Conservation (phyloP, 2,329 filamentous ascomycete genomes). For the Penicillium sp. region DNA sequence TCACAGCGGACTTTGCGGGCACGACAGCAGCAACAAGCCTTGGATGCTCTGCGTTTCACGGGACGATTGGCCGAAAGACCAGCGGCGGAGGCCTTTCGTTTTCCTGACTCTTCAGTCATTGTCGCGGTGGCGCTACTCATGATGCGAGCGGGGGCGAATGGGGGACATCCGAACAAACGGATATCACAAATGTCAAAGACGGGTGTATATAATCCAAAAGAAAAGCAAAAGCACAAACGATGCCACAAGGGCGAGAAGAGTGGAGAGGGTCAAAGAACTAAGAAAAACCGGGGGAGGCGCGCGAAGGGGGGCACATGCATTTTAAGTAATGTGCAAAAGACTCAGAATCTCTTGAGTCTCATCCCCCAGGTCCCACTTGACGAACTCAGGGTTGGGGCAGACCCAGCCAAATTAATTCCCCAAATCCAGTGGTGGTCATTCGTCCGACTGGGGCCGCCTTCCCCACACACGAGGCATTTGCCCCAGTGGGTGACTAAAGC, state of each 20-base stretch:
- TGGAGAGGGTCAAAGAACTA: constrained; percentile 26
- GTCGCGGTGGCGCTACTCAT: constrained; percentile 19
- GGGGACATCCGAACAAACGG: constrained; percentile 21
- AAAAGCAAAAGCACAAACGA: constrained; percentile 1
- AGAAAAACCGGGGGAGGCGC: constrained; percentile 15
- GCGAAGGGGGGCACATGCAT: constrained; percentile 29
- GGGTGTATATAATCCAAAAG: constrained; percentile 7
- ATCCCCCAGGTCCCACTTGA: constrained; percentile 2
- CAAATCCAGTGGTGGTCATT: constrained; percentile 7
- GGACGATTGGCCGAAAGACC: constrained; percentile 60
- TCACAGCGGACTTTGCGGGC: constrained; percentile 92
- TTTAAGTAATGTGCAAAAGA: constrained; percentile 30
- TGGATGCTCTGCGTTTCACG: constrained; percentile 84
- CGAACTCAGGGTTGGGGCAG: constrained; percentile 17
- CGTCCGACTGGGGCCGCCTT: constrained; percentile 14
- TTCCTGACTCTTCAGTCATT: constrained; percentile 46
- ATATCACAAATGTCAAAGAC: not conserved
- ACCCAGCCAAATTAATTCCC: constrained; percentile 13
- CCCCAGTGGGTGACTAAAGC: constrained; percentile 8
- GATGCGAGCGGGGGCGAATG: constrained; percentile 21
- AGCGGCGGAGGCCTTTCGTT: constrained; percentile 62
- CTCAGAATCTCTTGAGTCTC: not conserved
- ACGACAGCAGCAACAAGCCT: constrained; percentile 86
- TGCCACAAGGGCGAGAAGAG: constrained; percentile 23
- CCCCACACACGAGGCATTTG: constrained; percentile 27